Percentiles rank a stretch among this genome's conserved stretches.
These are phyloP conservation scores for Ophiocordyceps robertsii DNA, from an alignment of 2,329 filamentous ascomycete genomes.

Conservation along the genomic window DNA sequence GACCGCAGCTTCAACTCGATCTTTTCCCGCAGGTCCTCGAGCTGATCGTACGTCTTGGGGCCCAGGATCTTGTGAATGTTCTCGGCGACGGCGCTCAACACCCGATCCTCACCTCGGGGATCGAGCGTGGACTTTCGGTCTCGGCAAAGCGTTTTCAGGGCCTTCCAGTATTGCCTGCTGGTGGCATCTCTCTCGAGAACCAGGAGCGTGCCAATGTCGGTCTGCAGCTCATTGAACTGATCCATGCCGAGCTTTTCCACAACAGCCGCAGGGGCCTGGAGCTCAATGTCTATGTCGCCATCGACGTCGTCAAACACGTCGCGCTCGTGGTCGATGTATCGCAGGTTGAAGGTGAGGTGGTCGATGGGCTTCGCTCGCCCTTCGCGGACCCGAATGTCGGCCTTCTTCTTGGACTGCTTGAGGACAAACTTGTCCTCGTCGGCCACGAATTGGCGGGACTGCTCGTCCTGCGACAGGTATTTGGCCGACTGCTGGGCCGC, in stretches of 20 bases:
- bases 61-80: constrained; percentile 81
- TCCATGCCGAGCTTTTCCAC: constrained; percentile 57
- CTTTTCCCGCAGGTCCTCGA: constrained; percentile 77
- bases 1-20: constrained; percentile 76
- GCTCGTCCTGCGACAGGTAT: constrained; percentile 60
- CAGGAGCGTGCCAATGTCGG: constrained; percentile 69
- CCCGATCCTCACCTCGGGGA: constrained; percentile 53
- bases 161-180: constrained; percentile 87
- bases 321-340: constrained; percentile 74
- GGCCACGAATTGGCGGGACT: constrained; percentile 72
- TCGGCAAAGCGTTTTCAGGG: constrained; percentile 70
- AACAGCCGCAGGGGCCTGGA: constrained; percentile 69
- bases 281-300: constrained; percentile 55
- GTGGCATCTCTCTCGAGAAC: constrained; percentile 63
- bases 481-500: constrained; percentile 17
- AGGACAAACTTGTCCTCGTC: constrained; percentile 94
- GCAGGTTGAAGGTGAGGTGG: constrained; percentile 80
- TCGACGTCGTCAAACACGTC: constrained; percentile 81
- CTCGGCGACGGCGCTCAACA: constrained; percentile 66
- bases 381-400: constrained; percentile 84
- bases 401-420: constrained; percentile 96
- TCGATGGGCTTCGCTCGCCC: constrained; percentile 86
- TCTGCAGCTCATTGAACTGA: constrained; percentile 63
- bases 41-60: constrained; percentile 74
- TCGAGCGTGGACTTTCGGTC: constrained; percentile 58